A percentile compares a stretch with the other conserved stretches of the same genome.
These are phyloP conservation scores for Stagonosporopsis cucurbitacearum DNA, from an alignment of 2,329 filamentous ascomycete species.

Conservation along the genomic window DNA sequence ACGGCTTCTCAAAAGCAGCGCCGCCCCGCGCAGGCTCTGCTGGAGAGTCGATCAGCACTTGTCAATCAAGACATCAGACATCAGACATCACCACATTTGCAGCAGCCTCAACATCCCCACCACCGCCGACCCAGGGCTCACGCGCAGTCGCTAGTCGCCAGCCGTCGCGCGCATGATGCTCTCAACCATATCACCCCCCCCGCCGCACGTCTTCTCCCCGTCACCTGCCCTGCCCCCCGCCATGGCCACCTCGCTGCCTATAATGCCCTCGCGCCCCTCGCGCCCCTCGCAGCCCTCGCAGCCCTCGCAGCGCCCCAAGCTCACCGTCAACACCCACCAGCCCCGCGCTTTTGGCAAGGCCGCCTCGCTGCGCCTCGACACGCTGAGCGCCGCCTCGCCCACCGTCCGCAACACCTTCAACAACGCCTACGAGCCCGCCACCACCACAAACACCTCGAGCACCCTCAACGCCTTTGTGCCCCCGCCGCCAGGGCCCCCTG, in stretches of 20 bases:
- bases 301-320: slow-evolving; percentile 59
- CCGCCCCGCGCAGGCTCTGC: slow-evolving; percentile 11
- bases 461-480: slow-evolving; percentile 25
- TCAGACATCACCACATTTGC: not conserved
- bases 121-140: not conserved
- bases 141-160: not conserved
- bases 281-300: slow-evolving; percentile 61
- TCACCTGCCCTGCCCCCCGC: slow-evolving; percentile 42
- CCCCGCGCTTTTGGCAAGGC: slow-evolving; percentile 60
- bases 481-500: slow-evolving; percentile 34
- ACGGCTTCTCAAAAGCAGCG: slow-evolving; percentile 18
- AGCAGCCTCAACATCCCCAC: not conserved
- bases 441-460: slow-evolving; percentile 14
- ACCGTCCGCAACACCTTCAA: slow-evolving; percentile 67
- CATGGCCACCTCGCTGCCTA: slow-evolving; percentile 55
- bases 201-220: slow-evolving; percentile 34
- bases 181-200: slow-evolving; percentile 43
- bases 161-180: slow-evolving; percentile 45
- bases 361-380: slow-evolving; percentile 60
- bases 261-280: slow-evolving; percentile 46
- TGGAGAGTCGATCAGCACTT: too few species aligned
- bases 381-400: slow-evolving; percentile 63
- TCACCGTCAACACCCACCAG: slow-evolving; percentile 65
- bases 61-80: not conserved
- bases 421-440: slow-evolving; percentile 60